A percentile compares a stretch with the other conserved stretches of the same genome.
phyloP scores from a whole-genome alignment of 768 basidiomycete genomes.

The Suillus subalutaceus region DNA sequence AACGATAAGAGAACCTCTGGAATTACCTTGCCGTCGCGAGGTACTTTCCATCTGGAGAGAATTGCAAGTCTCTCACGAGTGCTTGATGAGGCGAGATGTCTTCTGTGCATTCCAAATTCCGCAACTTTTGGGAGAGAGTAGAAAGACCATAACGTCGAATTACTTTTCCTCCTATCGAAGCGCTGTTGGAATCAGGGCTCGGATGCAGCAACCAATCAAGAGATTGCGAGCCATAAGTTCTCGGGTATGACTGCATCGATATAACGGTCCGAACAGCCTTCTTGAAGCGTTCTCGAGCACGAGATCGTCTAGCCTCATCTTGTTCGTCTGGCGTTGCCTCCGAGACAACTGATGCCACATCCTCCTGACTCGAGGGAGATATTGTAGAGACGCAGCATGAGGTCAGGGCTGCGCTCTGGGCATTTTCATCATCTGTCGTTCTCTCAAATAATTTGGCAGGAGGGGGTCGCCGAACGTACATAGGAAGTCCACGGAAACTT shows the following conservation, averaged over 20 bases:
- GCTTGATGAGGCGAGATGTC: constrained; percentile 50
- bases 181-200: not conserved
- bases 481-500: not conserved
- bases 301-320: constrained; percentile 26
- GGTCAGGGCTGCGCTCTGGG: not conserved
- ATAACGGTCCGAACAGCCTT: constrained; percentile 50
- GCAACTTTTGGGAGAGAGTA: constrained; percentile 34
- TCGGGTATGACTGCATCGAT: constrained; percentile 35
- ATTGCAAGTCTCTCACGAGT: constrained; percentile 58
- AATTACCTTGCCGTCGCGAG: constrained; percentile 53
- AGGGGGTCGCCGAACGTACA: constrained; percentile 8
- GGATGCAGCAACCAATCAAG: not conserved
- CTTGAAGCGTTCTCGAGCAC: constrained; percentile 40
- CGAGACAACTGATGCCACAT: constrained; percentile 30
- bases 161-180: not conserved
- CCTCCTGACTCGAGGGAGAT: constrained; percentile 3
- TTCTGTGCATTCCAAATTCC: constrained; percentile 41
- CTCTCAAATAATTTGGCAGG: not conserved
- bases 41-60: constrained; percentile 56
- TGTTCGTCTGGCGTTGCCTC: constrained; percentile 31
- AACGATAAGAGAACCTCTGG: constrained; percentile 9
- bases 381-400: not conserved
- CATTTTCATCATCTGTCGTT: not conserved
- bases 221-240: not conserved
- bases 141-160: not conserved